Evolutionary conservation across 2,329 filamentous ascomycete species (phyloP).

Genomic region (Plenodomus lindquistii): DNA sequence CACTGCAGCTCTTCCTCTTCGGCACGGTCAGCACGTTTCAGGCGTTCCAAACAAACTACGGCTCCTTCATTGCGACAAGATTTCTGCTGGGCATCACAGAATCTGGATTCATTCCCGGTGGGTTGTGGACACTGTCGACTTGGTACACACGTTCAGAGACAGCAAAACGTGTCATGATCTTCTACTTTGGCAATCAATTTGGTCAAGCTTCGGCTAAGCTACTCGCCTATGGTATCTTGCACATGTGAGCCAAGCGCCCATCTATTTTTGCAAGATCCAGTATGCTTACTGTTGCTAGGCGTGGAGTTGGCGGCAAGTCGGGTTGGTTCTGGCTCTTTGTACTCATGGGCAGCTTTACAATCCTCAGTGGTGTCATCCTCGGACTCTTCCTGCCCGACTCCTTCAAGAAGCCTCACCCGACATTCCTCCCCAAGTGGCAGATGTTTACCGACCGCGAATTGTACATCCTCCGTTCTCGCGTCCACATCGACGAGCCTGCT

Average conservation of each 20-base stretch:
- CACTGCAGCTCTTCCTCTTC: constrained; percentile 48
- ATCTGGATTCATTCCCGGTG: constrained; percentile 61
- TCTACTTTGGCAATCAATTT: constrained; percentile 46
- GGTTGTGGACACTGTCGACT: constrained; percentile 69
- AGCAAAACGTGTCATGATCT: constrained; percentile 47
- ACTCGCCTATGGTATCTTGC: constrained; percentile 45
- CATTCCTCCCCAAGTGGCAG: constrained; percentile 16
- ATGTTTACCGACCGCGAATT: constrained; percentile 23
- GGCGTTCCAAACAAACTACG: constrained; percentile 60
- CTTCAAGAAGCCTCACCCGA: constrained; percentile 11
- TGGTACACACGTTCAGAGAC: constrained; percentile 61
- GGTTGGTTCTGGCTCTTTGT: constrained; percentile 52
- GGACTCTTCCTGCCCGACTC: constrained; percentile 17
- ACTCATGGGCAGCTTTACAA: constrained; percentile 59
- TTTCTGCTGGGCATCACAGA: constrained; percentile 48
- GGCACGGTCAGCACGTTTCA: constrained; percentile 62
- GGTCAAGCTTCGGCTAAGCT: constrained; percentile 42
- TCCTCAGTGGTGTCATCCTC: constrained; percentile 10
- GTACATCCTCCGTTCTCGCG: constrained; percentile 18
- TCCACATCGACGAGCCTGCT: constrained; percentile 21
- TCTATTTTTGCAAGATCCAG: no score
- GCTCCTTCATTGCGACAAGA: constrained; percentile 44
- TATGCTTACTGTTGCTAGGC: neutral
- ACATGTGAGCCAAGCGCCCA: constrained; percentile 40
- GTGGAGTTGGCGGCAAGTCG: constrained; percentile 42